Percentiles rank a stretch among this genome's conserved stretches.
phyloP scores from a whole-genome alignment of 2,329 filamentous ascomycete genomes.

The Paraconiothyrium sp. region DNA sequence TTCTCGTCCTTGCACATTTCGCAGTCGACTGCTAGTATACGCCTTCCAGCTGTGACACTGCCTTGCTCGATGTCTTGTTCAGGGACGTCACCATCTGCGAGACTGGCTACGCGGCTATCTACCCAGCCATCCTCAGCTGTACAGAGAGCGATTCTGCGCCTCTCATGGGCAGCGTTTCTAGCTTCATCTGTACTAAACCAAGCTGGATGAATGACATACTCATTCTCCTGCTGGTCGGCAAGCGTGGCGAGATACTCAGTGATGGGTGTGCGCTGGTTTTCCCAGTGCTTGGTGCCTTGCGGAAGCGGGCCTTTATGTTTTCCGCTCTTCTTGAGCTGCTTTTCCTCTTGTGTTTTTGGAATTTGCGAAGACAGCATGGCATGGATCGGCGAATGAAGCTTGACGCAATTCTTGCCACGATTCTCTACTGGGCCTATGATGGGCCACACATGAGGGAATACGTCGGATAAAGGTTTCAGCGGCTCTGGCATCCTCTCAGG shows the following conservation, averaged over 20 bases:
- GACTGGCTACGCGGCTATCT: conserved; percentile 73
- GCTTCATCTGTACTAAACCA: conserved; percentile 69
- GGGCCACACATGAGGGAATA: conserved; percentile 91
- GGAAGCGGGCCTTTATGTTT: conserved; percentile 62
- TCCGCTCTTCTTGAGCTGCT: conserved; percentile 60
- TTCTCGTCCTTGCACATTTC: conserved; percentile 95
- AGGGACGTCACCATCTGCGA: conserved; percentile 74
- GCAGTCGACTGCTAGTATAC: conserved; percentile 86
- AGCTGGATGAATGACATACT: conserved; percentile 85
- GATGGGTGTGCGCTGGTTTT: conserved; percentile 81
- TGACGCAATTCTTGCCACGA: conserved; percentile 66
- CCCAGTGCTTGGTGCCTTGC: conserved; percentile 71
- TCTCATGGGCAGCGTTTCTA: conserved; percentile 61
- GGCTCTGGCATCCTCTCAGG: conserved; percentile 52
- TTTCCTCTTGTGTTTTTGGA: conserved; percentile 74
- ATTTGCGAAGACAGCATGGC: conserved; percentile 81
- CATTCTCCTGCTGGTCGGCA: conserved; percentile 81
- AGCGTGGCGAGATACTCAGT: conserved; percentile 78
- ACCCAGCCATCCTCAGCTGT: conserved; percentile 77
- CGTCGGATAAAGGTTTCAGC: conserved; percentile 73
- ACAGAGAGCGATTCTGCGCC: conserved; percentile 62
- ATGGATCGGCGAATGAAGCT: conserved; percentile 86
- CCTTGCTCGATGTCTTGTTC: conserved; percentile 79
- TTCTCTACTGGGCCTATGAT: conserved; percentile 88
- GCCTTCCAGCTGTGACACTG: conserved; percentile 82